Base-by-base conservation (phyloP, 2,329 filamentous ascomycete genomes). In the Pseudogymnoascus sp. region DNA sequence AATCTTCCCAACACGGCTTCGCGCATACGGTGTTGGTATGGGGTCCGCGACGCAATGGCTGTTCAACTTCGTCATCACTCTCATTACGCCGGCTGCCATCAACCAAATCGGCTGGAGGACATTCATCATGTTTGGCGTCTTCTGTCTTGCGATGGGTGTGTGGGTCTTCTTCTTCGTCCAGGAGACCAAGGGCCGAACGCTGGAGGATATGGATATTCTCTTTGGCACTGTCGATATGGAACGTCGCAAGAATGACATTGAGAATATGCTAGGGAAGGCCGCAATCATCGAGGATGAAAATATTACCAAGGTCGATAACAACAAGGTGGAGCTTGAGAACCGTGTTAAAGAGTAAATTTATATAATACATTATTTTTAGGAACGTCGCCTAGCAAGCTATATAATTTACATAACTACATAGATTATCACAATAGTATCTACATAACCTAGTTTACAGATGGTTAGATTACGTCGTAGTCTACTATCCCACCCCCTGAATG, bases 11-110 rank as follows among this genome's bases (percentile, higher is more conserved):
- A 78, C 76, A 0, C 73, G 80, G 75, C 66, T 62, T 2, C 69
- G 70, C 73, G 76, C 59, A 76, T 89, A 35, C 77, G 87, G 66
- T 68, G 86, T 90, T 28, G 80, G 85, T 3, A 78, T 89, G 53
- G 86, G 80, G 0, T 86, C 87, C 0, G 85, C 83, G 1, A 88
- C 84, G 0, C 85, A 90, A 70, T 89, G 86, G 86, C 75, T 90
- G 1, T 89, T 90, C 75, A 90, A 90, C 71, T 87, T 89, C 65
- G 80, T 86, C 14, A 82, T 88, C 62, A 83, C 84, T 0, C 74
- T 79, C 21, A 71, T 73, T 16, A 81, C 79, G 1, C 79, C 80
- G 0, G 78, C 80, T 68, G 80, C 79, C 77, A 78, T 83, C 62
- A 67, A 70, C 1, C 75, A 75, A 35, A 73, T 83, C 62, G 75